Conservation (phyloP, 176 grass and related monocot species). For the Calamus simplicifolius region DNA sequence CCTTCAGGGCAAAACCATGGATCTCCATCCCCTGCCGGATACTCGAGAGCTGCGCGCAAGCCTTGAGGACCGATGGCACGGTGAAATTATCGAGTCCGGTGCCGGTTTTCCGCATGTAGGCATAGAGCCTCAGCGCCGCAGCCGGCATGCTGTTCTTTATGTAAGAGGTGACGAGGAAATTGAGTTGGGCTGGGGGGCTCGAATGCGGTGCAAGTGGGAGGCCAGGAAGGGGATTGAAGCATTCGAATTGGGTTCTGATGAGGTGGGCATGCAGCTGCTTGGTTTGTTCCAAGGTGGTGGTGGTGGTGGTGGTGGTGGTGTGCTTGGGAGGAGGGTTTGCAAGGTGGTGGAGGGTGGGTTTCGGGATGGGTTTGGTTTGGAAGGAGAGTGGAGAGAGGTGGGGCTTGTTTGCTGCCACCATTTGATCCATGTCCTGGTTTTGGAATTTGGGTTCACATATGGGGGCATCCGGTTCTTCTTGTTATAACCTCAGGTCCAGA, state of each 20-base stretch:
- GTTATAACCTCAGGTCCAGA: too few relatives aligned
- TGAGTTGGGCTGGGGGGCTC: neutral
- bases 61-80: conserved; percentile 13
- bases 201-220: neutral
- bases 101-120: conserved; percentile 2
- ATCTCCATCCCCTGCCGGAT: conserved; percentile 10
- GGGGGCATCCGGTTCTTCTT: too few relatives aligned
- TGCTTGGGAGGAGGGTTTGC: too few relatives aligned
- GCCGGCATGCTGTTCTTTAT: conserved; percentile 3
- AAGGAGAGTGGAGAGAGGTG: too few relatives aligned
- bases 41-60: conserved; percentile 14
- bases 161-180: conserved; percentile 10
- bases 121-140: conserved; percentile 5
- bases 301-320: neutral
- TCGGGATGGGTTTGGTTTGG: too few relatives aligned
- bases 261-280: conserved; percentile 7
- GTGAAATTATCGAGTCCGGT: conserved; percentile 1
- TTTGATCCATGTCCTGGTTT: too few relatives aligned
- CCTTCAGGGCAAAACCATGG: conserved; percentile 10
- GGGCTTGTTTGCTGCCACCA: too few relatives aligned
- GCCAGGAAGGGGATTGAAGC: neutral
- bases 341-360: too few relatives aligned
- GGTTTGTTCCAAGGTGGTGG: neutral
- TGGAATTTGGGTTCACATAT: too few relatives aligned
- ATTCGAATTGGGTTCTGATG: conserved; percentile 1